Conservation (phyloP, 768 basidiomycete genomes). For the Pleurotus pulmonarius region DNA sequence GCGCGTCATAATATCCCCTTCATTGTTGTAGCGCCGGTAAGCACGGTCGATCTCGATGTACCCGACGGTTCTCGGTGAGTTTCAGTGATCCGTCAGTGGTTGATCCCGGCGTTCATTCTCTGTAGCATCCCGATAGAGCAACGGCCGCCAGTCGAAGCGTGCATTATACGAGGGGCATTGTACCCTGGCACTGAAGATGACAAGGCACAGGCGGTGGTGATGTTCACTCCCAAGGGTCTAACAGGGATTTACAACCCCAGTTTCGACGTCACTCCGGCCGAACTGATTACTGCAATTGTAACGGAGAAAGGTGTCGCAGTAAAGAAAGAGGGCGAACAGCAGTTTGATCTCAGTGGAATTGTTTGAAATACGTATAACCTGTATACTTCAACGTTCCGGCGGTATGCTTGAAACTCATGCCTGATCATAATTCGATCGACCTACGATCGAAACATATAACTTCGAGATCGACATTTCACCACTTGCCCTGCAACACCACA, state of each 20-base stretch:
- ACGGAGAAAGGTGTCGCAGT: conserved; percentile 93
- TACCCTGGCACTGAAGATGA: conserved; percentile 48
- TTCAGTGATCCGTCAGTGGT: conserved; percentile 20
- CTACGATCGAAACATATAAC: neutral
- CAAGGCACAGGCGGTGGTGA: conserved; percentile 59
- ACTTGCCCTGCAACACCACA: conserved; percentile 1
- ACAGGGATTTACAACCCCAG: conserved; percentile 86
- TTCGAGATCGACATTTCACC: neutral
- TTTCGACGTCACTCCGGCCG: conserved; percentile 95
- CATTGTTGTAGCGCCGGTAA: conserved; percentile 90
- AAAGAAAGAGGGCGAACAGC: conserved; percentile 49
- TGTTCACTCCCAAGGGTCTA: conserved; percentile 72
- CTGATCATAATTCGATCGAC: neutral
- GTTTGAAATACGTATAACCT: conserved; percentile 27
- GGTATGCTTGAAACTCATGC: neutral
- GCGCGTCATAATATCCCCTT: conserved; percentile 86
- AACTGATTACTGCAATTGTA: conserved; percentile 90
- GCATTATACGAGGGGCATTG: conserved; percentile 78
- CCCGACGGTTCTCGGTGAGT: conserved; percentile 59
- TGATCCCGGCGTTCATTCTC: conserved; percentile 6
- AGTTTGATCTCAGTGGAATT: conserved; percentile 63
- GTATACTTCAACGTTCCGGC: neutral
- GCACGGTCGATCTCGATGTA: conserved; percentile 84
- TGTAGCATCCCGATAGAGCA: conserved; percentile 92
- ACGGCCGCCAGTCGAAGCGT: conserved; percentile 82